A percentile compares a stretch with the other conserved stretches of the same genome.
These are phyloP conservation scores for Cryptococcus floricola DNA, from an alignment of 1,284 basidiomycete genomes.

Conservation along the genomic window DNA sequence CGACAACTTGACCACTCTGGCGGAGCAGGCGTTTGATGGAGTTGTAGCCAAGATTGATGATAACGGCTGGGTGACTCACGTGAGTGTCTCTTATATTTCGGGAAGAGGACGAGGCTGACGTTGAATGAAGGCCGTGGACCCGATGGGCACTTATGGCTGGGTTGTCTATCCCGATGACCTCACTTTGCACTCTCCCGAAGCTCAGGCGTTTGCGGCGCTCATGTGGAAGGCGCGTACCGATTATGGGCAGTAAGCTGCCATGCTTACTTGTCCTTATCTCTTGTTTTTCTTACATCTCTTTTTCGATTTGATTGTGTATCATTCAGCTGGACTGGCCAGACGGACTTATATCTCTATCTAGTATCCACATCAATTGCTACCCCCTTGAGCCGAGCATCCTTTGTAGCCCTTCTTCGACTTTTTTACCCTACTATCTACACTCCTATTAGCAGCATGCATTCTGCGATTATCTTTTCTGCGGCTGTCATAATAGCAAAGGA, in stretches of 20 bases:
- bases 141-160: conserved; percentile 27
- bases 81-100: conserved; percentile 18
- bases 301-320: background rate
- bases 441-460: no score
- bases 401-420: no score
- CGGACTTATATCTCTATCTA: background rate
- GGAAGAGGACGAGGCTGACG: background rate
- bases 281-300: background rate
- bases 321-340: background rate
- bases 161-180: conserved; percentile 15
- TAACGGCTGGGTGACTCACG: conserved; percentile 22
- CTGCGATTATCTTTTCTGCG: no score
- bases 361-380: no score
- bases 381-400: no score
- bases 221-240: conserved; percentile 39
- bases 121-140: conserved; percentile 27
- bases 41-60: conserved; percentile 26
- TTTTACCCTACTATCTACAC: no score
- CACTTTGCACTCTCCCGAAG: conserved; percentile 28
- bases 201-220: conserved; percentile 30
- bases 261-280: no score
- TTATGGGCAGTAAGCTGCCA: conserved; percentile 20
- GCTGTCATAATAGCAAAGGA: no score
- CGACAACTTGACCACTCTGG: conserved; percentile 7
- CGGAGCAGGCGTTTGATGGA: conserved; percentile 25